Evolutionary conservation across 495 filamentous ascomycete genomes (phyloP), one percentile per base, ranked within the genome.

Genomic region (Penicillium flavigenum): DNA sequence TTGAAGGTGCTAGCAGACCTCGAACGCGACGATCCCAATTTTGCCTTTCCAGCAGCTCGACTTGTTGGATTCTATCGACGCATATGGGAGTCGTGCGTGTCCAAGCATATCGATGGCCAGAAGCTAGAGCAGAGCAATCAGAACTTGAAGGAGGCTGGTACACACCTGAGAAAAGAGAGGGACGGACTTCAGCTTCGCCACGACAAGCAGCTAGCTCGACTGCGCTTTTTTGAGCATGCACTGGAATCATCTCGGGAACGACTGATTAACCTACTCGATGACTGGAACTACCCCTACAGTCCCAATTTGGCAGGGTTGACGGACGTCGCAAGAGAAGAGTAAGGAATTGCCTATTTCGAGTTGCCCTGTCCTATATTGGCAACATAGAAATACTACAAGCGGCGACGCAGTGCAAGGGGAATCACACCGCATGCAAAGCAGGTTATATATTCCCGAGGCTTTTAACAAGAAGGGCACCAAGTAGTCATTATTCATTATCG

Each of bases 241-340:
- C 17, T 58, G 39, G 39, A 46, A 32, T 59, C 17, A n/a, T 59
- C 57, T 34, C 43, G 41, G 17, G 22, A 54, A 14, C 14, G 42
- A 6, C 24, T 59, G 49, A 31, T 17, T 54, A 39, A 36, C 22
- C 19, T 59, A 22, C 50, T 59, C 14, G 20, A 53, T 54, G 22
- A 54, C 42, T 59, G 31, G 57, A 43, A 47, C 19, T 34, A 59
- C 39, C 32, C 43, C 19, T 51, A n/a, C 4, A 51, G 48, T 46
- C 39, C 43, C n/a, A 50, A 58, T 29, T 31, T 58, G 7, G n/a
- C 29, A 52, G 50, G 50, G 38, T 1, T 17, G 22, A 2, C 22
- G 22, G 22, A 22, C 24, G 3, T 14, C 3, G 38, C 24, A 52
- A 52, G 38, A 52, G 50, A 26, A 43, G 38, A 7, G 24, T 52